Conservation (phyloP, 257 asterid species). For the Asclepias syriaca region DNA sequence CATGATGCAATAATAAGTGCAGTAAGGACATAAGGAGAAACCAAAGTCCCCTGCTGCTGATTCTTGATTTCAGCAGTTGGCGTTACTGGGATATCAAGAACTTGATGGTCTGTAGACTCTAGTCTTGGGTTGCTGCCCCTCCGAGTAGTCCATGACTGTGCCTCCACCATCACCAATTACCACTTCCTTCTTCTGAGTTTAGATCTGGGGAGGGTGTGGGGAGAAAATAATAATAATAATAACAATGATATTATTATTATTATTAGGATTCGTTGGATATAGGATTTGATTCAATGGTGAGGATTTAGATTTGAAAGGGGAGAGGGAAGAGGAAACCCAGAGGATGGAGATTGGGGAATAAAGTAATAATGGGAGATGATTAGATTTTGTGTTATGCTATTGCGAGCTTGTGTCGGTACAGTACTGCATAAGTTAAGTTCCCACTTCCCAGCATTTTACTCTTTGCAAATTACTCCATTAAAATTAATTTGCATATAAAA, state of each 20-base stretch:
- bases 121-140: constrained; percentile 94
- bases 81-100: constrained; percentile 75
- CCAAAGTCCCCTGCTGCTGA: constrained; percentile 33
- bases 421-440: background rate
- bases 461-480: no score
- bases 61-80: constrained; percentile 90
- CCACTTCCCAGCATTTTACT: background rate
- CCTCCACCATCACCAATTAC: constrained; percentile 62
- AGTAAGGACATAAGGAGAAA: constrained; percentile 58
- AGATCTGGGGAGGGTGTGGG: constrained; percentile 7
- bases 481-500: no score
- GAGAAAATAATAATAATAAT: constrained; percentile 13
- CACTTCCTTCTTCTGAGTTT: background rate
- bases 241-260: background rate
- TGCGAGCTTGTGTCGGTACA: constrained; percentile 38
- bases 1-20: constrained; percentile 73
- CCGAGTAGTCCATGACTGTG: constrained; percentile 90
- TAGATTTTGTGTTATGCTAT: constrained; percentile 17
- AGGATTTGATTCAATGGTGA: constrained; percentile 52
- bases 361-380: constrained; percentile 2
- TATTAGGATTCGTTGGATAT: constrained; percentile 1
- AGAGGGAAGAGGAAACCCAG: constrained; percentile 18
- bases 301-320: constrained; percentile 46
- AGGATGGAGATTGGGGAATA: constrained; percentile 23
- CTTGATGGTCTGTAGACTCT: constrained; percentile 71